These are phyloP conservation scores for Candolleomyces aberdarensis DNA, from an alignment of 768 basidiomycete genomes.

Conservation along the genomic window DNA sequence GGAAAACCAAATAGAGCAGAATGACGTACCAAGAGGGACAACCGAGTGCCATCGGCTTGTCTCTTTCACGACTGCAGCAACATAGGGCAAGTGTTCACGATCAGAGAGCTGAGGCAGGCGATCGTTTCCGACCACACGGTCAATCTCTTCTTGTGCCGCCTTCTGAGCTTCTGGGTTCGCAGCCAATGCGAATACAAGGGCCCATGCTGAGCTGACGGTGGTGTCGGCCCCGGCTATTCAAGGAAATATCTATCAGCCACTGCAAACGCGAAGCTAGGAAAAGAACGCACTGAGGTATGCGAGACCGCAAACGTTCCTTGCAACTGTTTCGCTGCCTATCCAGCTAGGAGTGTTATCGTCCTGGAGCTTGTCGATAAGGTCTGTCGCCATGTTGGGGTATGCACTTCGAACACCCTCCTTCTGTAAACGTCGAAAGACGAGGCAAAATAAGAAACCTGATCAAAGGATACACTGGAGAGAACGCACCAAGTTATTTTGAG, in stretches of 20 bases:
- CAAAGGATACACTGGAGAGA: background rate
- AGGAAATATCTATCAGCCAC: background rate
- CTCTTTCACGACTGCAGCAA: slow-evolving; percentile 21
- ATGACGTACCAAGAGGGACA: slow-evolving; percentile 6
- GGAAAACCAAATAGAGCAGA: background rate
- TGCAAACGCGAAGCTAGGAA: too few species aligned
- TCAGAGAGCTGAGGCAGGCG: slow-evolving; percentile 21
- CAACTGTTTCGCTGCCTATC: background rate
- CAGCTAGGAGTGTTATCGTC: slow-evolving; percentile 2
- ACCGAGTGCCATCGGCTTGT: slow-evolving; percentile 13
- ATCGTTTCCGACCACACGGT: slow-evolving; percentile 14
- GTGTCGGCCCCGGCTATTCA: slow-evolving; percentile 3
- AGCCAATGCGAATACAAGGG: slow-evolving; percentile 15
- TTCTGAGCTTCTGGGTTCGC: slow-evolving; percentile 15
- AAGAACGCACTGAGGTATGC: background rate
- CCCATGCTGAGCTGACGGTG: background rate
- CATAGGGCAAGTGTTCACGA: slow-evolving; percentile 15
- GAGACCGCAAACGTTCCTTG: background rate
- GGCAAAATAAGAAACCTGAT: background rate
- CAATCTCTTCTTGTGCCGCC: slow-evolving; percentile 22
- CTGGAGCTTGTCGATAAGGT: slow-evolving; percentile 3
- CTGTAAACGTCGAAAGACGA: background rate
- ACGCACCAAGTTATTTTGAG: slow-evolving; percentile 4
- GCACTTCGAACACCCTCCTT: background rate
- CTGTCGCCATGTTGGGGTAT: slow-evolving; percentile 1